A percentile compares a stretch with the other conserved stretches of the same genome.
Conservation (phyloP, 805 yeast species). For the Zygoascus ofunaensis region DNA sequence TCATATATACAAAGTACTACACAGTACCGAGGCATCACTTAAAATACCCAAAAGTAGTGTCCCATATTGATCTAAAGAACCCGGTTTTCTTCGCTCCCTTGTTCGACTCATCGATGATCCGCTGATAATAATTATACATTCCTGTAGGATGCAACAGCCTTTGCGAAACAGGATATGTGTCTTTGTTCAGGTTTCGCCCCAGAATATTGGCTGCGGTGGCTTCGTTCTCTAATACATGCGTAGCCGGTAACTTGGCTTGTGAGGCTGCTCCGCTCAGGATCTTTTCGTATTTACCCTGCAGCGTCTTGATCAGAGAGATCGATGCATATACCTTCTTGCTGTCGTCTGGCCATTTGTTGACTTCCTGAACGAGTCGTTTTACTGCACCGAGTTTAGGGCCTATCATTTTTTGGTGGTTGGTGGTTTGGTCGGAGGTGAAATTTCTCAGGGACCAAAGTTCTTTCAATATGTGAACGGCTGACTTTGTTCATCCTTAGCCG, state of each 20-base stretch:
- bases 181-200: constrained; percentile 12
- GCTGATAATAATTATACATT: constrained; percentile 66
- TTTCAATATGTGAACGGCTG: background rate
- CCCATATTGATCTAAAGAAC: constrained; percentile 56
- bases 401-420: constrained; percentile 9
- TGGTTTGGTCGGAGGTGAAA: no score
- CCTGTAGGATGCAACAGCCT: constrained; percentile 74
- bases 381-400: constrained; percentile 15
- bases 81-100: constrained; percentile 61
- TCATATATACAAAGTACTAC: no score
- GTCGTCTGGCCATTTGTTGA: constrained; percentile 32
- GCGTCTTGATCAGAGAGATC: constrained; percentile 37
- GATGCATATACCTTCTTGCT: constrained; percentile 36
- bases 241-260: constrained; percentile 19
- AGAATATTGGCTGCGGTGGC: constrained; percentile 19
- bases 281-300: constrained; percentile 34
- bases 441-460: background rate
- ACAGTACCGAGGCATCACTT: constrained; percentile 12
- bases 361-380: constrained; percentile 16
- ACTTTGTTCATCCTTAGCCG: background rate
- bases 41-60: constrained; percentile 59
- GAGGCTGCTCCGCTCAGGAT: constrained; percentile 9
- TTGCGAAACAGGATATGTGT: constrained; percentile 30
- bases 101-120: constrained; percentile 59
- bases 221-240: constrained; percentile 19